Conservation (phyloP, 2,329 filamentous ascomycete species). For the Pseudocercospora vitis region DNA sequence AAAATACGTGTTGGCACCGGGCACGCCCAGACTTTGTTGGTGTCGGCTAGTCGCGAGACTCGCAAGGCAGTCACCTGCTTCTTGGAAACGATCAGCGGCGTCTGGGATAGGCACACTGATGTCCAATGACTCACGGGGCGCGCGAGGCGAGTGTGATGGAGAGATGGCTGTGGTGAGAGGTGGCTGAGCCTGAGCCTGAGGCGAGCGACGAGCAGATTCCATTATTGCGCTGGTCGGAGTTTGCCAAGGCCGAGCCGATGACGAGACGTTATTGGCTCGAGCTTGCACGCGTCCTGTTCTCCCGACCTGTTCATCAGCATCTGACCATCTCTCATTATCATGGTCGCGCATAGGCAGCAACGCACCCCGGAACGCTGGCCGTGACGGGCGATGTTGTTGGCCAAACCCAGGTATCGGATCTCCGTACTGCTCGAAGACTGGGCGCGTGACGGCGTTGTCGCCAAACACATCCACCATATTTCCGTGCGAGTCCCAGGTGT, state of each 20-base stretch:
- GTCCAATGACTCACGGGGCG: conserved; percentile 4
- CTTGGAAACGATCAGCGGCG: background rate
- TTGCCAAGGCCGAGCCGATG: background rate
- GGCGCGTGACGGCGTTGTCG: background rate
- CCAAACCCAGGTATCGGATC: background rate
- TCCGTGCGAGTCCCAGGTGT: background rate
- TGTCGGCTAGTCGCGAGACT: no score
- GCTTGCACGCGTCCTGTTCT: background rate
- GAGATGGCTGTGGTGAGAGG: background rate
- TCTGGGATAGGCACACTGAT: background rate
- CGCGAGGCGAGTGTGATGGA: background rate
- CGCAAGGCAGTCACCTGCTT: background rate
- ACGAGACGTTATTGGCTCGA: background rate
- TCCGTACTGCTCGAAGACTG: background rate
- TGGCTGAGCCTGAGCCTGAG: background rate
- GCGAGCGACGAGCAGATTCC: no score
- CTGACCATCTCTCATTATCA: background rate
- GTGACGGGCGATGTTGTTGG: conserved; percentile 7
- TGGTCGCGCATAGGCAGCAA: conserved; percentile 1
- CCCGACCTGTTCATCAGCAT: background rate
- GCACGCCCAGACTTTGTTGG: background rate
- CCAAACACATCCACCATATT: conserved; percentile 11
- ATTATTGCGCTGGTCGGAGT: background rate
- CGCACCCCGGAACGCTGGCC: conserved; percentile 2
- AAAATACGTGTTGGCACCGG: conserved; percentile 1